Conservation (phyloP, 202 grass and related monocot species). For the Carex arenaria region DNA sequence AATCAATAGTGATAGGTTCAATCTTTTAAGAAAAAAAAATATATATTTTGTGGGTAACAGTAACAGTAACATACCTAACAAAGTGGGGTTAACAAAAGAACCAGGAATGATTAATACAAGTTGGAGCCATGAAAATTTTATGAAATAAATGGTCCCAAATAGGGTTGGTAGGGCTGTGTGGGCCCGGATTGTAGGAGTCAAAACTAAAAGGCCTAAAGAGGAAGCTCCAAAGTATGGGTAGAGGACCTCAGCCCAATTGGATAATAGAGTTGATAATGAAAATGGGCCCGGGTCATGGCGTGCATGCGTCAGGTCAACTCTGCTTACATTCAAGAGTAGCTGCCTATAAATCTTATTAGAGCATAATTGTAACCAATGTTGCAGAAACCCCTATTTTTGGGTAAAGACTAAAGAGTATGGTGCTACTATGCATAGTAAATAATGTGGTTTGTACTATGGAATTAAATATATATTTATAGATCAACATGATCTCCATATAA, state of each 20-base stretch:
- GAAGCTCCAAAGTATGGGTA: not conserved
- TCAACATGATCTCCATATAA: no score
- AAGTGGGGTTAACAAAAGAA: not conserved
- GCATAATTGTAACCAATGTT: not conserved
- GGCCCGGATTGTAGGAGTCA: not conserved
- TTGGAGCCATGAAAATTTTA: not conserved
- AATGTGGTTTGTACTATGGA: no score
- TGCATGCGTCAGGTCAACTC: not conserved
- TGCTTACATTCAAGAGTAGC: not conserved
- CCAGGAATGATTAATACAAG: not conserved
- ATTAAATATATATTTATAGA: no score
- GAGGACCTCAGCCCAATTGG: not conserved
- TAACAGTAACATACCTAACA: not conserved
- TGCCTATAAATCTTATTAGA: not conserved
- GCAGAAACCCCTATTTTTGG: not conserved
- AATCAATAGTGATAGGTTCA: not conserved
- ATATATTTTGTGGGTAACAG: not conserved
- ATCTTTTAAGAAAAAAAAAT: no score
- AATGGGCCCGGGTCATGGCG: not conserved
- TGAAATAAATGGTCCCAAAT: not conserved
- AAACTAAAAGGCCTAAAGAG: constrained; percentile 16
- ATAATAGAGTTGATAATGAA: not conserved
- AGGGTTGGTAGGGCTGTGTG: not conserved
- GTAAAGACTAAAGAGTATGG: no score
- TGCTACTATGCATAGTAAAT: no score